phyloP scores from a whole-genome alignment of 805 yeast genomes.

The Tetrapisispora pingtungensis region DNA sequence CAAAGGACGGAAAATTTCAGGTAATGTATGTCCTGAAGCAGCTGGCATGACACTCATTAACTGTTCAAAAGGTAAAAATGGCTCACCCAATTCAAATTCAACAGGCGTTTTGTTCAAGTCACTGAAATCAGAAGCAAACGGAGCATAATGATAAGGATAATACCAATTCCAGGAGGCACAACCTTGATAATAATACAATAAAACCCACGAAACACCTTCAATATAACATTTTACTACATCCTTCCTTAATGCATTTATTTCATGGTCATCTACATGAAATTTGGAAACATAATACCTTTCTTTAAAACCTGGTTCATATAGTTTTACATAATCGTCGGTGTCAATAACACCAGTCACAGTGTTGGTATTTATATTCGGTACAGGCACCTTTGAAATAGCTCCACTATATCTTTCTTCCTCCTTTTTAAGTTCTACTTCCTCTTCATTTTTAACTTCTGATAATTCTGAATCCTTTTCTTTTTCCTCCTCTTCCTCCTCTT shows the following conservation, averaged over 20 bases:
- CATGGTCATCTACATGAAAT: conserved; percentile 48
- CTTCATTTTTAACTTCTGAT: conserved; percentile 6
- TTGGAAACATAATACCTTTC: conserved; percentile 72
- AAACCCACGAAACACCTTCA: conserved; percentile 96
- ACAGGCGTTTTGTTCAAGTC: conserved; percentile 43
- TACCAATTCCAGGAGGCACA: conserved; percentile 99
- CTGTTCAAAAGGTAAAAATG: conserved; percentile 87
- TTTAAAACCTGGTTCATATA: conserved; percentile 83
- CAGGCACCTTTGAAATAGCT: not conserved
- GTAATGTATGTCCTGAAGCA: conserved; percentile 79
- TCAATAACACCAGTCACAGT: conserved; percentile 31
- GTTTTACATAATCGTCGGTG: conserved; percentile 45
- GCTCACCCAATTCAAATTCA: conserved; percentile 56
- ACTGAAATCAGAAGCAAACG: conserved; percentile 83
- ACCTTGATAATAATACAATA: conserved; percentile 89
- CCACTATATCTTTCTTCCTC: conserved; percentile 12
- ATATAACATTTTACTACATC: conserved; percentile 63
- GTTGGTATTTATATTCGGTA: conserved; percentile 19
- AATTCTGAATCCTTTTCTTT: conserved; percentile 7
- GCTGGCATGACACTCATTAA: conserved; percentile 93
- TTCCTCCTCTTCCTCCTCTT: conserved; percentile 10
- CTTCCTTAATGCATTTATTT: conserved; percentile 43
- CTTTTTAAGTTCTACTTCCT: not conserved
- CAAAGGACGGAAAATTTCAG: conserved; percentile 67
- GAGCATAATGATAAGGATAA: conserved; percentile 95